Evolutionary conservation across 257 asterid species (phyloP).

Genomic region (Nicotiana tomentosiformis): DNA sequence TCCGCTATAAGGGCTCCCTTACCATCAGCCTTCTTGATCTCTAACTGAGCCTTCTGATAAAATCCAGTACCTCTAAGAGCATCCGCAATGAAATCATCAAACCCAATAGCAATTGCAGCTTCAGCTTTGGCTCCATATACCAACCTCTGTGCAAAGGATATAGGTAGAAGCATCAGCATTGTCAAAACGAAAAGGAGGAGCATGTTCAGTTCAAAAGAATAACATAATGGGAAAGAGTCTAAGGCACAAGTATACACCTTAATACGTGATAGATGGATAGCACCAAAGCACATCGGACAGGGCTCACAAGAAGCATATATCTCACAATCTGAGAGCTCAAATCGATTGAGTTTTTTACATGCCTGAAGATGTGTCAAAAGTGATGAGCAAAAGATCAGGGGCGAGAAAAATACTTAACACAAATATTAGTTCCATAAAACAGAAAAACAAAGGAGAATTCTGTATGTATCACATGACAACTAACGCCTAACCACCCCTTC

Average conservation of each 20-base stretch:
- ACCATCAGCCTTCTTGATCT: constrained; percentile 86
- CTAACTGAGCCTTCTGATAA: constrained; percentile 81
- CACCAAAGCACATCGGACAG: constrained; percentile 98
- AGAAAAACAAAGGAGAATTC: neutral
- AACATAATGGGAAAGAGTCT: neutral
- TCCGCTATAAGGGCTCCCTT: constrained; percentile 69
- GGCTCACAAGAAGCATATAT: constrained; percentile 97
- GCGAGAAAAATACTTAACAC: neutral
- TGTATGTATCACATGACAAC: neutral
- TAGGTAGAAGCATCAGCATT: neutral
- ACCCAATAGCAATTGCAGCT: constrained; percentile 95
- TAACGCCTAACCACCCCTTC: neutral
- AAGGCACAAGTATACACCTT: constrained; percentile 38
- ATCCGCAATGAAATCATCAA: constrained; percentile 93
- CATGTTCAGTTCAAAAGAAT: neutral
- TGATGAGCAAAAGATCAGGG: neutral
- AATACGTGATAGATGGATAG: constrained; percentile 94
- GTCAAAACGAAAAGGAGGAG: neutral
- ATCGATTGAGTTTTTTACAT: constrained; percentile 83
- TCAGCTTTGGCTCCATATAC: constrained; percentile 98
- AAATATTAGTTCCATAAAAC: neutral
- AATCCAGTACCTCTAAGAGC: constrained; percentile 93
- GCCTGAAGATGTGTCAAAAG: constrained; percentile 46
- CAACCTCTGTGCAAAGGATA: constrained; percentile 51
- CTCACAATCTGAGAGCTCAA: constrained; percentile 96